Evolutionary conservation across 106 monocot genomes (phyloP).

Genomic region (Acanthochlamys bracteata): DNA sequence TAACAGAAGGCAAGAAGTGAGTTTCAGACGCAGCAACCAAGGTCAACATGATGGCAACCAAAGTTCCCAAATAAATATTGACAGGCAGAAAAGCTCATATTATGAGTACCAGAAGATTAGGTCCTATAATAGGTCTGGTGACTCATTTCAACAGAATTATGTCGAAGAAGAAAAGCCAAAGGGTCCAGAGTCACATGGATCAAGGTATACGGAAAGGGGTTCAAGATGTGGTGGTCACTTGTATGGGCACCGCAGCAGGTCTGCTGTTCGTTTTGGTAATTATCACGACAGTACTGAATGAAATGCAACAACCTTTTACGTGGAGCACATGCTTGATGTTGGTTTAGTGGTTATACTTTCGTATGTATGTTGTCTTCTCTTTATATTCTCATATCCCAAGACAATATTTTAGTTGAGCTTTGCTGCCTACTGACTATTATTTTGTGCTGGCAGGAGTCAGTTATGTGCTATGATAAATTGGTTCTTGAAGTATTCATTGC

Average conservation of each 20-base stretch:
- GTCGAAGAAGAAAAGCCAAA: constrained; percentile 10
- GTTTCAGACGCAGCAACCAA: constrained; percentile 5
- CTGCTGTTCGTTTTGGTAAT: constrained; percentile 8
- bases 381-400: no score
- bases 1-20: constrained; percentile 14
- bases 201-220: constrained; percentile 29
- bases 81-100: constrained; percentile 17
- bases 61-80: constrained; percentile 17
- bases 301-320: neutral
- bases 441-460: no score
- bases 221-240: constrained; percentile 25
- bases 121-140: constrained; percentile 19
- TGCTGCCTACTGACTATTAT: no score
- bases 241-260: constrained; percentile 7
- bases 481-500: no score
- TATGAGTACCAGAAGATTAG: constrained; percentile 38
- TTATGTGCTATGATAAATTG: no score
- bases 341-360: neutral
- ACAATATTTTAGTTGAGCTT: no score
- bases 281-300: constrained; percentile 14
- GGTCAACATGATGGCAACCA: constrained; percentile 12
- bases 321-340: neutral
- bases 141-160: constrained; percentile 14
- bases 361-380: no score
- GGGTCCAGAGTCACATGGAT: constrained; percentile 14